Evolutionary conservation across 2,329 filamentous ascomycete genomes (phyloP), one percentile per base, ranked within the genome.

Genomic region (Fusarium tjaetaba): DNA sequence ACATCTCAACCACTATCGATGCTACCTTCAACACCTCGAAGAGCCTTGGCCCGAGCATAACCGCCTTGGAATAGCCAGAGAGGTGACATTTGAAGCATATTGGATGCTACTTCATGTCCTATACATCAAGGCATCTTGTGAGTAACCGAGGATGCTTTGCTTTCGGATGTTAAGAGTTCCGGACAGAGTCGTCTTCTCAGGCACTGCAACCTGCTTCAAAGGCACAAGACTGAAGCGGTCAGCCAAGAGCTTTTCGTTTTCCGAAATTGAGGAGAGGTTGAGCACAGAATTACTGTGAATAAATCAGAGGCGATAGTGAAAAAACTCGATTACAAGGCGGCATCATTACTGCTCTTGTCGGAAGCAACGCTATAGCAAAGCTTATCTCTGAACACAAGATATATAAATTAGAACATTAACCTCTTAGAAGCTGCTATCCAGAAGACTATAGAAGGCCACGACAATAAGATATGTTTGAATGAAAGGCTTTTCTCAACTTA

Each of bases 211-310:
- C n/a, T 28, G 1, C 5, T 36, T 7, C 18, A 1, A 28, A 15
- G 2, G 7, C n/a, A 28, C 7, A 13, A 16, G 18, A 38, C 13
- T 26, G 14, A 4, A 53, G 32, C 18, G 7, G 5, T 13, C 24
- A 22, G 3, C 10, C 1, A 22, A 15, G 32, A 22, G 4, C 13
- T 22, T 4, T 7, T 22, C 4, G 3, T 26, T 38, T 4, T 8
- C 9, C 4, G 0, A 11, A 9, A 26, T 4, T 1, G 1, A 16
- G n/a, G 6, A 22, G 9, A 16, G 11, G 0, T 3, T 28, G 2
- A 38, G 18, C 7, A 22, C 7, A 22, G 5, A 15, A 4, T 4
- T 26, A 13, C 13, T 22, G 1, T 3, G 2, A 13, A 28, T 20
- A 26, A 22, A 4, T 16, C 2, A 38, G 7, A 22, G 3, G 10